A percentile compares a stretch with the other conserved stretches of the same genome.
Evolutionary conservation across 2,329 filamentous ascomycete genomes (phyloP).

Genomic region (Phoma herbarum): DNA sequence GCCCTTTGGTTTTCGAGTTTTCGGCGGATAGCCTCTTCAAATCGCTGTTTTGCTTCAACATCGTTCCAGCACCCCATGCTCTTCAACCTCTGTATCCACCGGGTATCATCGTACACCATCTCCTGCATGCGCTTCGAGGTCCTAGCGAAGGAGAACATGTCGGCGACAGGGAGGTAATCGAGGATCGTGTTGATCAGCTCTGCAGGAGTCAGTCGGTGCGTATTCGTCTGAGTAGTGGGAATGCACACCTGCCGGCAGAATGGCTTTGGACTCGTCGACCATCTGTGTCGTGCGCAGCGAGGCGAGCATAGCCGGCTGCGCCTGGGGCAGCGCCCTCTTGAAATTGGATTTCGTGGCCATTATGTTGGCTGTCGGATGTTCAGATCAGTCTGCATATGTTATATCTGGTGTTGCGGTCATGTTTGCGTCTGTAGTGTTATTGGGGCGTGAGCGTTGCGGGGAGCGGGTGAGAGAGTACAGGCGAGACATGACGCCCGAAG

Average conservation of each 20-base stretch:
- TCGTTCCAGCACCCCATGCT: constrained; percentile 95
- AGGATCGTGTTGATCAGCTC: constrained; percentile 90
- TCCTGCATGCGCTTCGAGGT: constrained; percentile 88
- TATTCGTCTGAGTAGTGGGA: not conserved
- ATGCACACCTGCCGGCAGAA: constrained; percentile 78
- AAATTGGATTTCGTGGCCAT: constrained; percentile 59
- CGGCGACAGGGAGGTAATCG: constrained; percentile 85
- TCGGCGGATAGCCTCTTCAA: constrained; percentile 72
- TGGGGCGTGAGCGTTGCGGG: constrained; percentile 11
- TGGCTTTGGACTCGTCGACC: constrained; percentile 77
- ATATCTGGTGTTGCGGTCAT: constrained; percentile 8
- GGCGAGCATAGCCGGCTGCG: constrained; percentile 66
- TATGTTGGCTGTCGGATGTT: constrained; percentile 9
- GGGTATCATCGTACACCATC: constrained; percentile 98
- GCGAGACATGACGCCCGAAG: constrained; percentile 25
- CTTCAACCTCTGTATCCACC: constrained; percentile 88
- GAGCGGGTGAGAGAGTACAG: constrained; percentile 15
- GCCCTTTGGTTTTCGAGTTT: constrained; percentile 65
- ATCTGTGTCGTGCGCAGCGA: constrained; percentile 84
- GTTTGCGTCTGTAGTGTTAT: constrained; percentile 5
- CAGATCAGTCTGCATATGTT: constrained; percentile 11
- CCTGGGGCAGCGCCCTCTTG: constrained; percentile 54
- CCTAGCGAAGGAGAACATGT: constrained; percentile 85
- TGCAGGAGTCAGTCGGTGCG: constrained; percentile 44
- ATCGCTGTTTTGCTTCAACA: constrained; percentile 78